Conservation (phyloP, 164 flowering plant species). For the Buxus sempervirens region DNA sequence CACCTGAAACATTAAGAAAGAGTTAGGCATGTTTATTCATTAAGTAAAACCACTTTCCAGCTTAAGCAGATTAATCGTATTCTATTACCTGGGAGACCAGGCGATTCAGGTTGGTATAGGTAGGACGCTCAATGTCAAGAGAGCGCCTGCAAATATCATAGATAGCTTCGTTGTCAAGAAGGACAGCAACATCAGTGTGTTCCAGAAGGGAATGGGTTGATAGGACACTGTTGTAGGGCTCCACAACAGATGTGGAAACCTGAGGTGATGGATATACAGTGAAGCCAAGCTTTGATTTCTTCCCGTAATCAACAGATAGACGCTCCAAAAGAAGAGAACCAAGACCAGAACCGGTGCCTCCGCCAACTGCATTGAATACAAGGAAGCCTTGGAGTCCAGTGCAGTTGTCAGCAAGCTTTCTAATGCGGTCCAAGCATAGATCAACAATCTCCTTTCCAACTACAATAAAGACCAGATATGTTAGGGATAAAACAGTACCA, state of each 20-base stretch:
- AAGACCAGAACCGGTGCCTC: conserved; percentile 58
- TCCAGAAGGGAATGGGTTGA: no score
- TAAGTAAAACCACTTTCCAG: no score
- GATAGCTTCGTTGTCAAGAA: no score
- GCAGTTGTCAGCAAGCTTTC: conserved; percentile 60
- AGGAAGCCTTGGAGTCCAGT: conserved; percentile 60
- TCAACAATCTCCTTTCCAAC: conserved; percentile 61
- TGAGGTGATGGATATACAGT: conserved; percentile 56
- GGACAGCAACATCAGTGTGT: no score
- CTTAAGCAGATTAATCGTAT: no score
- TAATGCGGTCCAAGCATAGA: conserved; percentile 49
- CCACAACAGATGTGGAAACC: conserved; percentile 55
- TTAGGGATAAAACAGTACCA: neutral
- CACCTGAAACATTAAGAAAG: conserved; percentile 26
- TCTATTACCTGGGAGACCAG: conserved; percentile 47
- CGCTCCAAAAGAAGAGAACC: conserved; percentile 59
- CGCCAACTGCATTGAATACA: conserved; percentile 57
- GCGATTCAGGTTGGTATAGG: conserved; percentile 58
- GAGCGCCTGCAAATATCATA: conserved; percentile 56
- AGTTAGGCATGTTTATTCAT: neutral
- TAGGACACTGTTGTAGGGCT: no score
- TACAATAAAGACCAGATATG: conserved; percentile 8
- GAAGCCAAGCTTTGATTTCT: conserved; percentile 47
- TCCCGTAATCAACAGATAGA: no score
- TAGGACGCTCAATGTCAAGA: conserved; percentile 55